Evolutionary conservation across 208 protist genomes (phyloP), one percentile per base, ranked within the genome.

Genomic region (Tritrichomonas musculus): DNA sequence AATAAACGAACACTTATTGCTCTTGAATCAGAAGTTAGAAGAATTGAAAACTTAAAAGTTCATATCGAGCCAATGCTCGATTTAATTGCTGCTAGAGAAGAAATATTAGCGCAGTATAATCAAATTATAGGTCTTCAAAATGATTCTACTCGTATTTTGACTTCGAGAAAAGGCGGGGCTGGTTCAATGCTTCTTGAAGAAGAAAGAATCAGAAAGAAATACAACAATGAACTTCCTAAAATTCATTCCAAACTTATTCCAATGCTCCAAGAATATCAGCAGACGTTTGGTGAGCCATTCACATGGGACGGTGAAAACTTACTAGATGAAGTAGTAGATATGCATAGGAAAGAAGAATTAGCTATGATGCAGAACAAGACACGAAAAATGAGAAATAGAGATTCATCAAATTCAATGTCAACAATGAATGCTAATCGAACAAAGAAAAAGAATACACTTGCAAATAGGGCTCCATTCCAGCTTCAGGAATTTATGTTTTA

Each of bases 1-100:
- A 88, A 53, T n/a, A 88, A 88, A 57, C 13, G 77, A n/a, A 88
- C 77, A 39, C 47, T 88, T 25, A 57, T 88, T 88, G 77, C 77
- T 17, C 27, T 88, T 2, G 77, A 88, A 57, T 39, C 27, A 22
- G 77, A 88, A 57, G 77, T 88, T 53, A 53, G 11, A 33, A 44
- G 77, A 11, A 11, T 88, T 17, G 77, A 88, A 36, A 88, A 88
- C 77, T 20, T 88, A n/a, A 88, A 88, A 57, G 77, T 33, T 17
- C 33, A 33, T 39, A 60, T 57, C 57, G 41, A 53, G 20, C 77
- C 77, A 60, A 44, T 88, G 44, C 20, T 88, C 39, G 77, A 25
- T 60, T 60, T 88, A 17, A 88, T 88, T 55, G 47, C 47, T 8
- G 17, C 33, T 44, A 53, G 77, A 57, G 77, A 88, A 20, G 77